Conservation (phyloP, 2,329 filamentous ascomycete genomes). For the Plenodomus tracheiphilus region DNA sequence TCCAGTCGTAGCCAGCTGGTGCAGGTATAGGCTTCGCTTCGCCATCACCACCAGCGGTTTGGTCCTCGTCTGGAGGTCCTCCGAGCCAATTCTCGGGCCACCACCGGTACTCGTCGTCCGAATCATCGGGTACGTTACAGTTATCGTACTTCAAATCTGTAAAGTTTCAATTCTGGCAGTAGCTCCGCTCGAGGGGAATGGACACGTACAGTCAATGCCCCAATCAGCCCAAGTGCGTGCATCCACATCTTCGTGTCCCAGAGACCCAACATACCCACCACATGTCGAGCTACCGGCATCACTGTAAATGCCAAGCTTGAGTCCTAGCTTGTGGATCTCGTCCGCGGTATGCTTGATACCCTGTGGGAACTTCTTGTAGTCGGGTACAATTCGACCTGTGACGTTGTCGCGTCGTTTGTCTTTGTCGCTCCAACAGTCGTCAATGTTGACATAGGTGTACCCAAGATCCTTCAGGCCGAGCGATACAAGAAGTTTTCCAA, state of each 20-base stretch:
- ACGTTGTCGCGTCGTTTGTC: constrained; percentile 44
- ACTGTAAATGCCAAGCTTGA: constrained; percentile 67
- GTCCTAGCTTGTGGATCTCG: constrained; percentile 58
- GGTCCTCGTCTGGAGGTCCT: constrained; percentile 49
- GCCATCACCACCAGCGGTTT: constrained; percentile 15
- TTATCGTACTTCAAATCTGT: constrained; percentile 40
- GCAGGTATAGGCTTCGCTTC: constrained; percentile 40
- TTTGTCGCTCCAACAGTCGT: constrained; percentile 61
- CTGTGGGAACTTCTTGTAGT: constrained; percentile 61
- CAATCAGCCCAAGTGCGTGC: constrained; percentile 56
- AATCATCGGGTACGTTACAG: constrained; percentile 42
- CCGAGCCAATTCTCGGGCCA: constrained; percentile 43
- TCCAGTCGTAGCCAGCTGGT: constrained; percentile 56
- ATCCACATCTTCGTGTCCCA: constrained; percentile 61
- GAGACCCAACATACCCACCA: constrained; percentile 59
- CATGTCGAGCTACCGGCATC: constrained; percentile 57
- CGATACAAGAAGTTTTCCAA: constrained; percentile 16
- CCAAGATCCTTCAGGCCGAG: constrained; percentile 25
- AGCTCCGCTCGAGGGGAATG: background rate
- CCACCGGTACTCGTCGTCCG: constrained; percentile 45
- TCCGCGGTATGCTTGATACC: constrained; percentile 60
- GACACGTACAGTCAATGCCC: constrained; percentile 32
- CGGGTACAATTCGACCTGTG: constrained; percentile 38
- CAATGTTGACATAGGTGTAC: constrained; percentile 57
- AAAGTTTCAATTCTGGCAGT: background rate